Base-by-base conservation (phyloP, 176 grass and related monocot species). In the Carex pumila region DNA sequence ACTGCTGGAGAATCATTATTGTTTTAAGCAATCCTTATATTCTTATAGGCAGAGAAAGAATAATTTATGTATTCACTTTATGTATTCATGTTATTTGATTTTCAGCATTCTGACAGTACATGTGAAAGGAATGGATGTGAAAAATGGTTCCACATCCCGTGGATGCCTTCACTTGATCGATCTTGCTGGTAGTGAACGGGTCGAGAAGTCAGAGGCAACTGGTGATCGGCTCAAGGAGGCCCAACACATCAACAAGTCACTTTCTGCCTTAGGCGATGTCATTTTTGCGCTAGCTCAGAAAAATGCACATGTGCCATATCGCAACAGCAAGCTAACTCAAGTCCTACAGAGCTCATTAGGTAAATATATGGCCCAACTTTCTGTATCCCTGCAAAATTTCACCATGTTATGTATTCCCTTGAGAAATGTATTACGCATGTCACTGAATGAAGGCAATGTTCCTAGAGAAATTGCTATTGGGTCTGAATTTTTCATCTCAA, bases 251-350 rank as follows among this genome's bases (percentile, higher is more conserved):
- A 97, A 97, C 32, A 97, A 91, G 78, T 97, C 95, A 0, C 85
- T 97, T 22, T 97, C 95, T 85, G 95, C 95, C 70, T 86, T 97
- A 37, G 95, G 95, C 71, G 95, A 97, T 90, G 95, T 93, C 45
- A 90, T 97, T 49, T 97, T 92, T 91, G 87, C 95, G 76, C 87
- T 97, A 37, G 89, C 95, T 39, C 95, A 97, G 69, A 97, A 88
- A 84, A 93, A 86, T 59, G 75, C 89, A 9, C 92, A 97, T 84
- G 92, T 97, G 71, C 95, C 95, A 25, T 97, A 97, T 74, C 85
- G 95, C 86, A 97, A 97, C n/a, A 94, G 95, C 89, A 97, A 97
- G 70, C 84, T 97, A 62, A 97, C 95, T 85, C 95, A 97, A 94
- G 95, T 97, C 83, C 87, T 97, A 86, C 95, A 97, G 75, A 97